These are phyloP conservation scores for Globisporangium mamillatum DNA, from an alignment of 352 stramenopile species.

Conservation along the genomic window DNA sequence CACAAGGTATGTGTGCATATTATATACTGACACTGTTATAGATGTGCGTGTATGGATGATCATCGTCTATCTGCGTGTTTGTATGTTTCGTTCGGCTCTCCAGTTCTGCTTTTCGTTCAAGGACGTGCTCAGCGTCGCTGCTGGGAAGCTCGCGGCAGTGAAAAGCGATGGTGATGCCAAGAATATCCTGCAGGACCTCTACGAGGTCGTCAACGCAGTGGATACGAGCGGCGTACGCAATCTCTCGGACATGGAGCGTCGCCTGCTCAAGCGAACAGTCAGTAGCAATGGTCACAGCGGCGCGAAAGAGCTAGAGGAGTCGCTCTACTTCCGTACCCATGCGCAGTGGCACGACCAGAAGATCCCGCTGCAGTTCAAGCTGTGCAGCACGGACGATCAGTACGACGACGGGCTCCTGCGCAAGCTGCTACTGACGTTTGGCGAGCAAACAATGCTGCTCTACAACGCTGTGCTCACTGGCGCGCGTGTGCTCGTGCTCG, in stretches of 20 bases:
- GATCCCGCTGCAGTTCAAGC: conserved; percentile 74
- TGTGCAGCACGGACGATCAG: conserved; percentile 83
- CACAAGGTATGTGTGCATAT: conserved; percentile 45
- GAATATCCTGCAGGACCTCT: conserved; percentile 56
- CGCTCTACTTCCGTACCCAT: conserved; percentile 57
- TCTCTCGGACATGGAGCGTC: conserved; percentile 70
- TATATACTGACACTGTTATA: neutral
- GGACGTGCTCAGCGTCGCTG: conserved; percentile 69
- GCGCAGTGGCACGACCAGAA: conserved; percentile 57
- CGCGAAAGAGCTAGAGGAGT: conserved; percentile 43
- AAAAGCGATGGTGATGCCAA: conserved; percentile 42
- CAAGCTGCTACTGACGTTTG: conserved; percentile 73
- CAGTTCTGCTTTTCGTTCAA: conserved; percentile 74
- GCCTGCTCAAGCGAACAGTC: conserved; percentile 76
- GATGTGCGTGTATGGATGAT: neutral
- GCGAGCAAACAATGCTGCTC: conserved; percentile 80
- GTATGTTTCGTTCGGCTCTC: conserved; percentile 19
- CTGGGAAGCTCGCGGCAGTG: conserved; percentile 56
- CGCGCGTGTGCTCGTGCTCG: conserved; percentile 72
- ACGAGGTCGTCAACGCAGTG: conserved; percentile 68
- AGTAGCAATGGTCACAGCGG: conserved; percentile 37
- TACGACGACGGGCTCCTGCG: conserved; percentile 75
- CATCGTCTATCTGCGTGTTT: neutral
- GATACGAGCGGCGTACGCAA: conserved; percentile 56
- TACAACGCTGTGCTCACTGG: conserved; percentile 87